phyloP scores from a whole-genome alignment of 257 asterid species.

The Ajuga chamaepitys region DNA sequence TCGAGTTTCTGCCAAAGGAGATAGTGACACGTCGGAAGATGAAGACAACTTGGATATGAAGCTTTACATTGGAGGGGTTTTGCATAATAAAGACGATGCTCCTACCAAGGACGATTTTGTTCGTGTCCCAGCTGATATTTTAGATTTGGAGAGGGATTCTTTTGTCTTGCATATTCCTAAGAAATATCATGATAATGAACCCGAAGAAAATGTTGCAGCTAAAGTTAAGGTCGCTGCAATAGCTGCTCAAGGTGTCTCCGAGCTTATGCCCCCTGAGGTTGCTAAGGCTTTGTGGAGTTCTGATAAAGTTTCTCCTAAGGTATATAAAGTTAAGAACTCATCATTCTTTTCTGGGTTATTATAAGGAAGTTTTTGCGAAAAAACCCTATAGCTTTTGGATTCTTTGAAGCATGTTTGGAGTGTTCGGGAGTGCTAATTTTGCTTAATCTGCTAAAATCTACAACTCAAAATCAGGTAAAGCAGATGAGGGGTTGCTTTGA shows the following conservation, averaged over 20 bases:
- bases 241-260: constrained; percentile 68
- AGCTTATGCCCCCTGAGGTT: constrained; percentile 94
- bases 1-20: constrained; percentile 43
- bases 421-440: too few species aligned
- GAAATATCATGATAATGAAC: constrained; percentile 38
- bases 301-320: constrained; percentile 74
- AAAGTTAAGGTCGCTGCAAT: constrained; percentile 46
- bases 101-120: constrained; percentile 64
- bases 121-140: constrained; percentile 76
- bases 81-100: constrained; percentile 67
- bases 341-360: not conserved
- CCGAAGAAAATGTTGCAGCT: constrained; percentile 45
- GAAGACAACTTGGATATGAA: constrained; percentile 58
- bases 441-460: too few species aligned
- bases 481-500: too few species aligned
- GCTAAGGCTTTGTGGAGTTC: constrained; percentile 79
- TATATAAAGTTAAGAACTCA: constrained; percentile 16
- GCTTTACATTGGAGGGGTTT: constrained; percentile 82
- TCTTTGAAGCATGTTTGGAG: too few species aligned
- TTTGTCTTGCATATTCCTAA: constrained; percentile 75
- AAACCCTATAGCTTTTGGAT: too few species aligned
- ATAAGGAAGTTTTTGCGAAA: too few species aligned
- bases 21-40: constrained; percentile 39
- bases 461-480: too few species aligned
- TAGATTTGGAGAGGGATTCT: constrained; percentile 71